Percentiles rank a stretch among this genome's conserved stretches.
Evolutionary conservation across 768 basidiomycete species (phyloP).

Genomic region (Boletus reticulatus): DNA sequence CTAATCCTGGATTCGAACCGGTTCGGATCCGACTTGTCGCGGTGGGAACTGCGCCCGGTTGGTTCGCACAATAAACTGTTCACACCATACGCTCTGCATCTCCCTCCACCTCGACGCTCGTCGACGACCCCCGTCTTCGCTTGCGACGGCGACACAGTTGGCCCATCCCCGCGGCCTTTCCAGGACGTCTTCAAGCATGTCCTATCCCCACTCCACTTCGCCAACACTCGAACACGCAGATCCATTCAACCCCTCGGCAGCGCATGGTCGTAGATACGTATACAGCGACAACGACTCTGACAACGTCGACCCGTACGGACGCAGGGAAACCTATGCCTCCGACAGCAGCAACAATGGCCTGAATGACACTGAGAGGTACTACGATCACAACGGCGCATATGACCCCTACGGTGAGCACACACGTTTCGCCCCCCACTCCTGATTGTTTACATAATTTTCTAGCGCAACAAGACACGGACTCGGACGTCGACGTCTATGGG

Average conservation of each 20-base stretch:
- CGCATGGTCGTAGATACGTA: slow-evolving; percentile 39
- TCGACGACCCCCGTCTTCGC: slow-evolving; percentile 3
- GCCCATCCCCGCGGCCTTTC: slow-evolving; percentile 11
- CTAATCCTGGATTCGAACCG: slow-evolving; percentile 9
- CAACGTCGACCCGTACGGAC: slow-evolving; percentile 56
- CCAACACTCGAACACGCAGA: slow-evolving; percentile 62
- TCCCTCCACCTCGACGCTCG: slow-evolving; percentile 4
- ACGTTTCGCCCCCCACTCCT: slow-evolving; percentile 4
- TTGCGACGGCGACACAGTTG: slow-evolving; percentile 17
- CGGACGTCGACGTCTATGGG: slow-evolving; percentile 72
- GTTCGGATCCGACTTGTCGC: slow-evolving; percentile 18
- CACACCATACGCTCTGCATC: slow-evolving; percentile 6
- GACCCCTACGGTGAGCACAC: slow-evolving; percentile 56
- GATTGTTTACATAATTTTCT: slow-evolving; percentile 4
- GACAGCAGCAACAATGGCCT: slow-evolving; percentile 63
- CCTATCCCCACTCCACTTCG: slow-evolving; percentile 56
- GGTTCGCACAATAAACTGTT: slow-evolving; percentile 20
- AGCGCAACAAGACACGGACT: slow-evolving; percentile 84
- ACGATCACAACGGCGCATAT: slow-evolving; percentile 63
- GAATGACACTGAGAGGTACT: slow-evolving; percentile 46
- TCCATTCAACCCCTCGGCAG: slow-evolving; percentile 53
- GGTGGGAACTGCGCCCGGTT: slow-evolving; percentile 25
- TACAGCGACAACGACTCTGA: slow-evolving; percentile 81
- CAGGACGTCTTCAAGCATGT: slow-evolving; percentile 31
- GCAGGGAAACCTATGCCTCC: slow-evolving; percentile 67